Evolutionary conservation across 768 basidiomycete species (phyloP).

Genomic region (Auriculariales sp.): DNA sequence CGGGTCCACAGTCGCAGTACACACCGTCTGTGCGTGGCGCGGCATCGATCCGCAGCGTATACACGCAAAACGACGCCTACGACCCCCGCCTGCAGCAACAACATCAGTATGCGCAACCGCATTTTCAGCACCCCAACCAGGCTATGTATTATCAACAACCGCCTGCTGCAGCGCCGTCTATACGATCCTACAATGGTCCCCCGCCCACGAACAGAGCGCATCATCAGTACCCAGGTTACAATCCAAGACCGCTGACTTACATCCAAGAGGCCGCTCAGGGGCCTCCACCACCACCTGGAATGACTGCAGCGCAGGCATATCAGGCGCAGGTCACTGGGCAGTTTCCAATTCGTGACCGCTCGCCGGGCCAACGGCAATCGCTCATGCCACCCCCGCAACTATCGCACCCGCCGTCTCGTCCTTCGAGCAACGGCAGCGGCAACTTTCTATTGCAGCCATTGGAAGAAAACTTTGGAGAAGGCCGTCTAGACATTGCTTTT

Average conservation of each 20-base stretch:
- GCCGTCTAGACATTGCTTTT: neutral
- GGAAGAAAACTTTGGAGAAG: neutral
- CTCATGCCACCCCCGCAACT: too few relatives aligned
- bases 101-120: conserved; percentile 22
- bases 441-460: neutral
- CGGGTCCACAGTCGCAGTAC: conserved; percentile 3
- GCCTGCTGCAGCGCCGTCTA: conserved; percentile 24
- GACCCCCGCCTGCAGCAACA: conserved; percentile 11
- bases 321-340: conserved; percentile 43
- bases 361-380: too few relatives aligned
- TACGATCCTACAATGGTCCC: conserved; percentile 28
- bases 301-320: conserved; percentile 70
- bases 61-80: neutral
- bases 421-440: neutral
- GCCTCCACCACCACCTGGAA: conserved; percentile 30
- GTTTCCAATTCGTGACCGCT: neutral
- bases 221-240: conserved; percentile 12
- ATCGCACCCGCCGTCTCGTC: too few relatives aligned
- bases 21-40: neutral
- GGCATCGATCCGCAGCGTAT: neutral
- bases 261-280: conserved; percentile 18
- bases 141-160: conserved; percentile 15
- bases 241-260: conserved; percentile 10
- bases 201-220: conserved; percentile 13
- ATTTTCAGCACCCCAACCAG: conserved; percentile 20